phyloP scores from a whole-genome alignment of 2,329 filamentous ascomycete species.

The Blumeria hordei region DNA sequence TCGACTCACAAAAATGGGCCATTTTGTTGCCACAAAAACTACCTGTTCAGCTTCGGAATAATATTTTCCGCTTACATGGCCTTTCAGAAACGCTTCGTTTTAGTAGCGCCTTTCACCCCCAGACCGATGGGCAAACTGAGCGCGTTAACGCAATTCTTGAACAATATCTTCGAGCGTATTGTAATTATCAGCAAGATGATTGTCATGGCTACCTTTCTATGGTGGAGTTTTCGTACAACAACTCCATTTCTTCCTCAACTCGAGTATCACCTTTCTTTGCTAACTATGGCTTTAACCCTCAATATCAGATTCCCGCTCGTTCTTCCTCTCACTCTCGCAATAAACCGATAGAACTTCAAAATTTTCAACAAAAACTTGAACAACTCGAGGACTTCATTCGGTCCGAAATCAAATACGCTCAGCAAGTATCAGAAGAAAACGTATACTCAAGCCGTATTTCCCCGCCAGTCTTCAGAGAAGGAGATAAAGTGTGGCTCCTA shows the following conservation, averaged over 20 bases:
- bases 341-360: not conserved
- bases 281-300: not conserved
- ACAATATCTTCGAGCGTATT: slow-evolving; percentile 3
- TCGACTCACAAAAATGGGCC: not conserved
- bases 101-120: slow-evolving; percentile 2
- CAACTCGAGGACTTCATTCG: not conserved
- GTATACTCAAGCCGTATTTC: not conserved
- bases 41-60: not conserved
- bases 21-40: not conserved
- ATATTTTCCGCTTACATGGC: not conserved
- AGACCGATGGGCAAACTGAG: slow-evolving; percentile 2
- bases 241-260: not conserved
- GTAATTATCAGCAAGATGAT: slow-evolving; percentile 3
- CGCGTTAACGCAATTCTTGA: slow-evolving; percentile 2
- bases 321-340: no score
- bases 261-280: not conserved
- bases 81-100: not conserved
- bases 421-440: not conserved
- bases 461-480: not conserved
- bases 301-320: not conserved
- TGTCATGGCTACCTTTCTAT: slow-evolving; percentile 1
- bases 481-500: not conserved
- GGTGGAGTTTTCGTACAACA: slow-evolving; percentile 3
- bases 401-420: not conserved
- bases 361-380: not conserved